Conservation (phyloP, 1,284 basidiomycete species). For the Cryptococcus sp. region DNA sequence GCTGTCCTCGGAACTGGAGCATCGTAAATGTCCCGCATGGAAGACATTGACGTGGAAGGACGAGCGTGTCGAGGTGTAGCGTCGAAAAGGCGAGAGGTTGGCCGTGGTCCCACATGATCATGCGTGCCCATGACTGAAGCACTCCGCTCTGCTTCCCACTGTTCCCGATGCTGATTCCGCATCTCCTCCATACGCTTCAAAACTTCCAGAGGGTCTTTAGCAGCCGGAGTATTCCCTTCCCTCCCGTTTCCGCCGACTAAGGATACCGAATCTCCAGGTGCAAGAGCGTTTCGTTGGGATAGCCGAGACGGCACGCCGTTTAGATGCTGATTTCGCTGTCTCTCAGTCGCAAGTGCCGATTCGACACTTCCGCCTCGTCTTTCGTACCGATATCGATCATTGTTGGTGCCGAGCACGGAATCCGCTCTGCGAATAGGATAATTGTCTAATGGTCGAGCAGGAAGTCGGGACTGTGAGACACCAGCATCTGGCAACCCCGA, state of each 20-base stretch:
- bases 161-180: constrained; percentile 23
- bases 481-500: constrained; percentile 16
- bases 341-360: constrained; percentile 8
- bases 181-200: constrained; percentile 35
- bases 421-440: constrained; percentile 8
- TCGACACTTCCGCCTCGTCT: constrained; percentile 4
- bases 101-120: constrained; percentile 2
- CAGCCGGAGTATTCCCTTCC: constrained; percentile 7
- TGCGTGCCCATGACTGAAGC: constrained; percentile 19
- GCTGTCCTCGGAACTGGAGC: constrained; percentile 17
- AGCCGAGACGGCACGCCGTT: background rate
- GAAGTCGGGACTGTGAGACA: too few relatives aligned
- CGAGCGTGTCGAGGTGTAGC: constrained; percentile 16
- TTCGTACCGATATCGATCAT: constrained; percentile 7
- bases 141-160: constrained; percentile 33
- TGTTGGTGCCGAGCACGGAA: constrained; percentile 14
- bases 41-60: constrained; percentile 34
- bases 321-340: constrained; percentile 6
- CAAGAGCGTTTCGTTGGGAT: constrained; percentile 16
- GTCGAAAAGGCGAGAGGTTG: constrained; percentile 4
- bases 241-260: constrained; percentile 19
- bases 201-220: constrained; percentile 40
- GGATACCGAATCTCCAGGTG: constrained; percentile 39
- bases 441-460: constrained; percentile 9
- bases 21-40: constrained; percentile 25